Percentiles rank a stretch among this genome's conserved stretches.
These are phyloP conservation scores for Xylaria sp. DNA, from an alignment of 2,329 filamentous ascomycete species.

Conservation along the genomic window DNA sequence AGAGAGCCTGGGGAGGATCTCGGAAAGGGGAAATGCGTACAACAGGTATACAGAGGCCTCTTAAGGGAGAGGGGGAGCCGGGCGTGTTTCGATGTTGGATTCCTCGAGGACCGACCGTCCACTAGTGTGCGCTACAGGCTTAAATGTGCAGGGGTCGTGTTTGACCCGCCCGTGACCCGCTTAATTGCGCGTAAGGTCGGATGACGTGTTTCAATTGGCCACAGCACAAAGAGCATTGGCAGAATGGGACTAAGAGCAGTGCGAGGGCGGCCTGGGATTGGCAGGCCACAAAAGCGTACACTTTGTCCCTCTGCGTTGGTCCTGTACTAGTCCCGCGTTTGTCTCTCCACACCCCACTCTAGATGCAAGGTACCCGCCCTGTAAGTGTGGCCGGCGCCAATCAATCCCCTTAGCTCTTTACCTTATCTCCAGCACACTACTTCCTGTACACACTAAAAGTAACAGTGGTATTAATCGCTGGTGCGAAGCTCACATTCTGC, in stretches of 20 bases:
- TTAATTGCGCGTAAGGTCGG: neutral
- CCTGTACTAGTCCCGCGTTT: neutral
- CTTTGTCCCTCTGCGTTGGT: neutral
- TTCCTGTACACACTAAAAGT: too few relatives aligned
- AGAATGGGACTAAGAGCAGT: neutral
- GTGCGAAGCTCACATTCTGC: neutral
- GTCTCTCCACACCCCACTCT: constrained; percentile 10
- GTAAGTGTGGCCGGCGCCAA: constrained; percentile 24
- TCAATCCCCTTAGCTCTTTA: constrained; percentile 21
- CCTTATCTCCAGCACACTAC: neutral
- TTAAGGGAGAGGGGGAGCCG: constrained; percentile 18
- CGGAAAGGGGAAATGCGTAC: constrained; percentile 13
- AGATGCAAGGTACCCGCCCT: constrained; percentile 35
- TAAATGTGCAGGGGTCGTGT: constrained; percentile 25
- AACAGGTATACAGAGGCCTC: constrained; percentile 22
- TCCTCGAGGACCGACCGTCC: neutral
- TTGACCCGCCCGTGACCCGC: constrained; percentile 29
- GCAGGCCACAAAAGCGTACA: constrained; percentile 1
- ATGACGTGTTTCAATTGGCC: constrained; percentile 25
- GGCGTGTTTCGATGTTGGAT: constrained; percentile 25
- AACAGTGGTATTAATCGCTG: too few relatives aligned
- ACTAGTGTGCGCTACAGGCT: neutral
- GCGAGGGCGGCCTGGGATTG: constrained; percentile 4
- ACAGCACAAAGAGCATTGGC: neutral
- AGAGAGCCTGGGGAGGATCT: constrained; percentile 20